Evolutionary conservation across 805 yeast genomes (phyloP), one percentile per base, ranked within the genome.

Genomic region (Clavispora phyllophila): DNA sequence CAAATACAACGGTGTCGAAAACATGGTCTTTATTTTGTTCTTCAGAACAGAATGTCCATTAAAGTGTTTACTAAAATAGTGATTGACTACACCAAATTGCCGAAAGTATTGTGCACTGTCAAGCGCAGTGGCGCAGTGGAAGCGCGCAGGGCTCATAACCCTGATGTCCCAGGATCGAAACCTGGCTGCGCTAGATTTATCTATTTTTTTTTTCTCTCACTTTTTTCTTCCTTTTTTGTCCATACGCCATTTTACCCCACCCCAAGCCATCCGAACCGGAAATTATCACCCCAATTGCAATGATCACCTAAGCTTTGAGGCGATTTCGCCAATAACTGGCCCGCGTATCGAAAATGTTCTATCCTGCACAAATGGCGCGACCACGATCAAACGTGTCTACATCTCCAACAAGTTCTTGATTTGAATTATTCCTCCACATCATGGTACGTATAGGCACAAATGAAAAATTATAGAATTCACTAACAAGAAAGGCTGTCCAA

Each of bases 91-190:
- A n/a, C n/a, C n/a, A n/a, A n/a, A n/a, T n/a, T n/a, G n/a, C n/a
- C n/a, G n/a, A n/a, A n/a, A n/a, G n/a, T n/a, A n/a, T n/a, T n/a
- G n/a, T n/a, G n/a, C n/a, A n/a, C n/a, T n/a, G n/a, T n/a, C n/a
- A n/a, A 84, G 91, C 91, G 88, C 84, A 82, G 88, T 84, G 90
- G 90, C 90, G 91, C 90, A 84, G 91, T 82, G 91, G 91, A 84
- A 84, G 90, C 90, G 90, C 89, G 90, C 90, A 82, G 90, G 90
- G 91, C 91, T 84, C 91, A 84, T 84, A 84, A 84, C 91, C 90
- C 90, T 84, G 89, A 84, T 82, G 90, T 84, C 91, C 87, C 77
- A 72, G 88, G 91, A 84, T 84, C 91, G 91, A 84, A 83, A 84
- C 90, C 85, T 71, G 76, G 86, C 87, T 82, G 83, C 87, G 91